phyloP scores from a whole-genome alignment of 2,329 filamentous ascomycete species.

The Exophiala sideris region DNA sequence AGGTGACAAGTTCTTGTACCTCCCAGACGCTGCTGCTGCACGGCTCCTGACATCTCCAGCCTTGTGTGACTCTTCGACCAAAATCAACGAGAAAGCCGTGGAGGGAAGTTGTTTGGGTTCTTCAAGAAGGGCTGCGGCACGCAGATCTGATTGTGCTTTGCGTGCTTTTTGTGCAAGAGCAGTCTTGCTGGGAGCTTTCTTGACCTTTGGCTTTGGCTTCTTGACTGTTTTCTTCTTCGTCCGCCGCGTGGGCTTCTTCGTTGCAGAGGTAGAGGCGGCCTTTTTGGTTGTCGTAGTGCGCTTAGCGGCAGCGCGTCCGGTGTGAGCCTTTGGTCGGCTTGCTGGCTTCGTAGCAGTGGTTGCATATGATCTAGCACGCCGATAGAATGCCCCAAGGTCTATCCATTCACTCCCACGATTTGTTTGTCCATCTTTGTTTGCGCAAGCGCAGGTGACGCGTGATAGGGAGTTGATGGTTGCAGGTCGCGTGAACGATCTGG shows the following conservation, averaged over 20 bases:
- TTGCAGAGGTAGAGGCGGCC: constrained; percentile 13
- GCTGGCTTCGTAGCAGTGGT: constrained; percentile 30
- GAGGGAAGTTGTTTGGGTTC: constrained; percentile 36
- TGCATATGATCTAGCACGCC: constrained; percentile 30
- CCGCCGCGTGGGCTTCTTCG: constrained; percentile 22
- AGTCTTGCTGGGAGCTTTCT: constrained; percentile 29
- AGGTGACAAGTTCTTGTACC: constrained; percentile 34
- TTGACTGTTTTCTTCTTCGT: constrained; percentile 27
- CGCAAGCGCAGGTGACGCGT: constrained; percentile 25
- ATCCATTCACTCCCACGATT: not conserved
- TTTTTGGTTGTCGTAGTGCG: constrained; percentile 21
- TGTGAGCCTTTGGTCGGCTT: constrained; percentile 33
- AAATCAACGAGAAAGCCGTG: constrained; percentile 29
- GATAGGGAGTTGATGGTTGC: constrained; percentile 16
- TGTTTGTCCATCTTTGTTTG: constrained; percentile 21
- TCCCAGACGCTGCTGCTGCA: constrained; percentile 22
- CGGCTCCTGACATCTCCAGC: constrained; percentile 1
- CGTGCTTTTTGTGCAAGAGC: constrained; percentile 29
- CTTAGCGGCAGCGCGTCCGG: constrained; percentile 30
- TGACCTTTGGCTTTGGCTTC: constrained; percentile 31
- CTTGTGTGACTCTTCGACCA: constrained; percentile 18
- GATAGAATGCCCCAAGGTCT: constrained; percentile 26
- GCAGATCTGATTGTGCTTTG: constrained; percentile 9
- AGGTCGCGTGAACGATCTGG: constrained; percentile 27
- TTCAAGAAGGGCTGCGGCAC: constrained; percentile 15